Percentiles rank a stretch among this genome's conserved stretches.
phyloP scores from a whole-genome alignment of 495 filamentous ascomycete genomes.

The Extremus antarcticus region DNA sequence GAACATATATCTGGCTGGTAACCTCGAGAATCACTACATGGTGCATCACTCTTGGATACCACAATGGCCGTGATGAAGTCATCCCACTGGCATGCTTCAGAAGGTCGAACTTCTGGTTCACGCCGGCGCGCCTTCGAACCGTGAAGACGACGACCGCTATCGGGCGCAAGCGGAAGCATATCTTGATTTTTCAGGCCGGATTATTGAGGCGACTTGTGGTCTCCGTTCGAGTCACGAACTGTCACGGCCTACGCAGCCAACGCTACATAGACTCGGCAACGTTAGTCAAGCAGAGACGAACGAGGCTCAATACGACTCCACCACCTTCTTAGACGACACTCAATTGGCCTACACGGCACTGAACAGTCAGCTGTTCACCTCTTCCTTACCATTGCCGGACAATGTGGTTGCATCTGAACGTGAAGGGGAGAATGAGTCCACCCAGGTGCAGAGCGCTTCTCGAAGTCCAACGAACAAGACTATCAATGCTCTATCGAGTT shows the following conservation, averaged over 20 bases:
- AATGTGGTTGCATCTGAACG: no score
- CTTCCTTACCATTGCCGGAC: not conserved
- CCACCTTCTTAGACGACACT: conserved; percentile 22
- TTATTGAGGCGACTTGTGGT: not conserved
- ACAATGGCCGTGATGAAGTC: not conserved
- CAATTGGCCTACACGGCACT: conserved; percentile 25
- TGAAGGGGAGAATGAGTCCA: no score
- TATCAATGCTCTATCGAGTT: no score
- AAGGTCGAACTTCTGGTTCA: conserved; percentile 28
- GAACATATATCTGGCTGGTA: not conserved
- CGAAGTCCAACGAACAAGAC: no score
- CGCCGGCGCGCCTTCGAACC: conserved; percentile 26
- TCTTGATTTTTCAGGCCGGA: conserved; percentile 17
- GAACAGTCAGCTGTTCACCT: conserved; percentile 26
- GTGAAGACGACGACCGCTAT: conserved; percentile 26
- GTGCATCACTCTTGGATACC: not conserved
- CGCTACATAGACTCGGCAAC: no score
- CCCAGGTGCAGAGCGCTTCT: no score
- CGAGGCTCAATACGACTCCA: not conserved
- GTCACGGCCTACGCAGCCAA: no score
- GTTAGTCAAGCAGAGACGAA: not conserved
- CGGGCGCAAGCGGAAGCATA: conserved; percentile 26
- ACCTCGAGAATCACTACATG: not conserved
- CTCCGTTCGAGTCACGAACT: no score
- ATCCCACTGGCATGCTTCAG: conserved; percentile 9